Base-by-base conservation (phyloP, 2,329 filamentous ascomycete genomes). In the Cryphonectria parasitica region DNA sequence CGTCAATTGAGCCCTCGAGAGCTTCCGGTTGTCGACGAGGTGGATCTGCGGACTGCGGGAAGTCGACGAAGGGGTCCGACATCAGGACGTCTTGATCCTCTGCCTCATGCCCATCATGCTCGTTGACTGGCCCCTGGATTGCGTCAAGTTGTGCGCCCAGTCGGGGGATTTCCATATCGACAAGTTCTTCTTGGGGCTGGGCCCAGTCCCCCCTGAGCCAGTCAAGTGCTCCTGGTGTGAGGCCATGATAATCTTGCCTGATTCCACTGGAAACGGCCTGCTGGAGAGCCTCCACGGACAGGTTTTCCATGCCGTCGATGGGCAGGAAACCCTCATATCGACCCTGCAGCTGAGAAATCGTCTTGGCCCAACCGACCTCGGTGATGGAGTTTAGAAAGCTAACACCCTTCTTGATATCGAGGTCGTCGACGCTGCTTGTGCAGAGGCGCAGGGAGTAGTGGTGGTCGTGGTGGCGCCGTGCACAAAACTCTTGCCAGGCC, bases 401-500 rank as follows among this genome's bases (percentile, higher is more conserved):
- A 25, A 39, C 58, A 34, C 31, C 58, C 58, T 61, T 39, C 19
- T 39, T n/a, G 58, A 61, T 61, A 22, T 36, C 7, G 58, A 36
- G 6, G 17, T n/a, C 19, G 34, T 61, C 34, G 34, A 61, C 7
- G 19, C 11, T n/a, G 17, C 19, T 7, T 8, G 58, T 61, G 58
- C 58, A 61, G 31, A 61, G 31, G 28, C 28, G 25, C 15, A 34
- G 25, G 25, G 28, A 15, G 3, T 39, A 39, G 22, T 28, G 25
- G 34, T 49, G 49, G 39, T 39, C 49, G 22, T 28, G 25, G 34
- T 49, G 49, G 39, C 41, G 34, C 28, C 64, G 25, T 17, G 2
- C 10, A n/a, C 45, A 25, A 43, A 25, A 43, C 45, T 61, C 41
- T 3, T 68, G 49, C 66, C 61, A 65, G n/a, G 31, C 43, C 39